These are phyloP conservation scores for Bipolaris sorokiniana DNA, from an alignment of 2,329 filamentous ascomycete genomes.

Conservation along the genomic window DNA sequence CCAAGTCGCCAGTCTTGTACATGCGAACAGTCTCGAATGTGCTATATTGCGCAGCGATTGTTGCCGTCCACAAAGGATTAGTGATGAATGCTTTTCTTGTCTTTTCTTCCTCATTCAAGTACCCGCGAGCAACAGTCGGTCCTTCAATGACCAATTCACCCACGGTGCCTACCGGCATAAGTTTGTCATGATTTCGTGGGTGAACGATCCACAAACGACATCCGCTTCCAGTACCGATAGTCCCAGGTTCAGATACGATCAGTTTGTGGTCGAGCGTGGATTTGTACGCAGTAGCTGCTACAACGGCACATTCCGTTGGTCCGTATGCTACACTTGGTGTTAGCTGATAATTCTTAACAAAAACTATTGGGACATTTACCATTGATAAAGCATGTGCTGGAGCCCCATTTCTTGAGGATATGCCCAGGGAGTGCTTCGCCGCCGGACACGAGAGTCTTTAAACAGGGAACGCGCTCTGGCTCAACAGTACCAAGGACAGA, in stretches of 20 bases:
- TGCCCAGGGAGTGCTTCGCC: conserved; percentile 52
- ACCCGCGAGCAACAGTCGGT: conserved; percentile 49
- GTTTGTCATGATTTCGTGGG: conserved; percentile 45
- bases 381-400: conserved; percentile 53
- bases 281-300: conserved; percentile 33
- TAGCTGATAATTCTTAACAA: neutral
- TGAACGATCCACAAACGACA: conserved; percentile 51
- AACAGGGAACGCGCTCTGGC: conserved; percentile 47
- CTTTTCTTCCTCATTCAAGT: conserved; percentile 34
- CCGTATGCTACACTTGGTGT: conserved; percentile 34
- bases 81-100: conserved; percentile 38
- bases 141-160: conserved; percentile 55
- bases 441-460: conserved; percentile 54
- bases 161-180: conserved; percentile 40
- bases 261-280: conserved; percentile 33
- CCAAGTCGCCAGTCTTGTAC: conserved; percentile 32
- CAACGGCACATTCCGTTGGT: conserved; percentile 42
- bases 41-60: conserved; percentile 13
- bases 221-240: conserved; percentile 42
- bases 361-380: conserved; percentile 43
- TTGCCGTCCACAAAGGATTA: conserved; percentile 34
- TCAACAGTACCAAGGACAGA: conserved; percentile 49
- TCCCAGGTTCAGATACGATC: conserved; percentile 34
- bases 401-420: conserved; percentile 54
- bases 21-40: conserved; percentile 24